Conservation (phyloP, 2,329 filamentous ascomycete genomes). For the Lachnellula suecica region DNA sequence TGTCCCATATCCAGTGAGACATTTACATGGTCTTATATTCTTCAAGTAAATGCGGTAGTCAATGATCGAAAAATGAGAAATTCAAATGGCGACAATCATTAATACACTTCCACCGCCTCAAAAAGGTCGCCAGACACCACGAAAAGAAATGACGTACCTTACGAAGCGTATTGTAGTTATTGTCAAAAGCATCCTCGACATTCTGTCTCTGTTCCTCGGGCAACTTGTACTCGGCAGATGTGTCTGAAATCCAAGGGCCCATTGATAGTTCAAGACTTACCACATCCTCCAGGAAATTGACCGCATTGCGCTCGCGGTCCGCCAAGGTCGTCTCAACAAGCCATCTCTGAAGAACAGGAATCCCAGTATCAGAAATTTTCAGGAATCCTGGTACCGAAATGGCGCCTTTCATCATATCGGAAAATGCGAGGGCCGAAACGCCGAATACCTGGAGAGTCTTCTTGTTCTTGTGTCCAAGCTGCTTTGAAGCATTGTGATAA, state of each 20-base stretch:
- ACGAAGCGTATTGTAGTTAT: neutral
- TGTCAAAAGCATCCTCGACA: neutral
- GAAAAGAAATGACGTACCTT: slow-evolving; percentile 9
- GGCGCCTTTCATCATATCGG: neutral
- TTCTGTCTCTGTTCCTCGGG: neutral
- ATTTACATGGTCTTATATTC: too few relatives aligned
- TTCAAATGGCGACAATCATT: neutral
- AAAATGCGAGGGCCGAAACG: slow-evolving; percentile 12
- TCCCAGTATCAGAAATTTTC: slow-evolving; percentile 8
- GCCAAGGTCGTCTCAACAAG: slow-evolving; percentile 13
- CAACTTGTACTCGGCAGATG: slow-evolving; percentile 13
- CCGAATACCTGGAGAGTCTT: slow-evolving; percentile 13
- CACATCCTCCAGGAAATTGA: slow-evolving; percentile 15
- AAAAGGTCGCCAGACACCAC: too few relatives aligned
- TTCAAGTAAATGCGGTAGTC: too few relatives aligned
- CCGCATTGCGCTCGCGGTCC: slow-evolving; percentile 5
- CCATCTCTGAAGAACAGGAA: slow-evolving; percentile 13
- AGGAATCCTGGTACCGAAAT: slow-evolving; percentile 11
- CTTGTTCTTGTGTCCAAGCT: slow-evolving; percentile 3
- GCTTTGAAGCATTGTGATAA: slow-evolving; percentile 6
- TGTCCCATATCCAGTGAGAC: too few relatives aligned
- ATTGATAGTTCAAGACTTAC: slow-evolving; percentile 4
- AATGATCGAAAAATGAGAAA: too few relatives aligned
- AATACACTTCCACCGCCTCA: neutral
- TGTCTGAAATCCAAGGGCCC: slow-evolving; percentile 11